A percentile compares a stretch with the other conserved stretches of the same genome.
phyloP scores from a whole-genome alignment of 2,329 filamentous ascomycete species.

The Sclerotinia borealis region DNA sequence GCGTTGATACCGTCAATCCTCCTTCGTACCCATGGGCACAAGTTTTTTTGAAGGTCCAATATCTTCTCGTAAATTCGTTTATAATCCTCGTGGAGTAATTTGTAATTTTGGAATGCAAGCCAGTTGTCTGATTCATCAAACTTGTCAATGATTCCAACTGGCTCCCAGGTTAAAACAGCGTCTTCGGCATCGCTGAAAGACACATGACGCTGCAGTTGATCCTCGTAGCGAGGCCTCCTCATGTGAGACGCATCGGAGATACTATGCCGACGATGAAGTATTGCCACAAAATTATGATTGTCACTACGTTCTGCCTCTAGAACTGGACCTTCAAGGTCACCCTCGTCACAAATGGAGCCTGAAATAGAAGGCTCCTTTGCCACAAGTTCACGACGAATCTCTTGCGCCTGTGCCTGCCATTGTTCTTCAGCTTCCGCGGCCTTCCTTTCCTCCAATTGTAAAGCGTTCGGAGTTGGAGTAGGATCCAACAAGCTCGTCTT shows the following conservation, averaged over 20 bases:
- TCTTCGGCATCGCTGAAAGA: constrained; percentile 73
- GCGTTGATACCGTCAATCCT: constrained; percentile 51
- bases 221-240: constrained; percentile 43
- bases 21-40: constrained; percentile 55
- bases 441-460: constrained; percentile 19
- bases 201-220: constrained; percentile 63
- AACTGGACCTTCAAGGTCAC: constrained; percentile 51
- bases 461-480: constrained; percentile 8
- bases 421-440: constrained; percentile 23
- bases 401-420: constrained; percentile 35
- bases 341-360: constrained; percentile 53
- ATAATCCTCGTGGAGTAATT: constrained; percentile 46
- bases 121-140: constrained; percentile 29
- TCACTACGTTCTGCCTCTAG: constrained; percentile 42
- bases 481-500: constrained; percentile 8
- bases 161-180: constrained; percentile 62
- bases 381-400: constrained; percentile 40
- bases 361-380: constrained; percentile 47
- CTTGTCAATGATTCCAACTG: constrained; percentile 40
- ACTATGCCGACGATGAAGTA: constrained; percentile 59
- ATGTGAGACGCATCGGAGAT: constrained; percentile 36
- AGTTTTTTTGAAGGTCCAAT: constrained; percentile 42
- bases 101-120: constrained; percentile 33
- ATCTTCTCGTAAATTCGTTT: constrained; percentile 49
- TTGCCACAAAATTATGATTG: constrained; percentile 39